These are phyloP conservation scores for Ogataea corticis DNA, from an alignment of 805 yeast species.

Conservation along the genomic window DNA sequence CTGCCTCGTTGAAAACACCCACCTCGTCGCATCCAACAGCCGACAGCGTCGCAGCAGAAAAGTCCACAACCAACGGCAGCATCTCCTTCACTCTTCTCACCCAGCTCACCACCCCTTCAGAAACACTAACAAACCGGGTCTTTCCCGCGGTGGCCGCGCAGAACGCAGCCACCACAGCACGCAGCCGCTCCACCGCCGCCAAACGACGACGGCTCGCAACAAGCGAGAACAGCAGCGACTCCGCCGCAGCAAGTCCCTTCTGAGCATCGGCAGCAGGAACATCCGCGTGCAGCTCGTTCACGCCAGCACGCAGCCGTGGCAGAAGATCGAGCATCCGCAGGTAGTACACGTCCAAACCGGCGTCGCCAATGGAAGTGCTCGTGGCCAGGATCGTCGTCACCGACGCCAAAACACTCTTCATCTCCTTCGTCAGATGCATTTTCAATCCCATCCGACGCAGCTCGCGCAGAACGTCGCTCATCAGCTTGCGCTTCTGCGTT, in stretches of 20 bases:
- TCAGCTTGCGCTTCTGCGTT: conserved; percentile 74
- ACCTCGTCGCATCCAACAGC: no score
- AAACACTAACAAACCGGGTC: no score
- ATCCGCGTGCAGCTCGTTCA: conserved; percentile 63
- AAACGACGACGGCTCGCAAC: conserved; percentile 54
- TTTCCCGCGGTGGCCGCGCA: no score
- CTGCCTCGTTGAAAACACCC: no score
- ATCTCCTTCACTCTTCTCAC: conserved; percentile 1
- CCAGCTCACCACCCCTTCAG: no score
- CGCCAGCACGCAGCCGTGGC: conserved; percentile 73
- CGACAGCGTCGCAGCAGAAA: not conserved
- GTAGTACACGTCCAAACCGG: conserved; percentile 53
- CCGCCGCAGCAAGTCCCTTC: conserved; percentile 74
- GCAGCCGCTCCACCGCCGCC: conserved; percentile 5
- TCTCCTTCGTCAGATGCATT: conserved; percentile 62
- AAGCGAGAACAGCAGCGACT: conserved; percentile 63
- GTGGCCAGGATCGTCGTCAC: conserved; percentile 63
- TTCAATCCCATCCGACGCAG: conserved; percentile 76
- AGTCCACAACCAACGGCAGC: not conserved
- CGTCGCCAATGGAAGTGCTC: conserved; percentile 44
- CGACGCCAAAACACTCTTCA: conserved; percentile 60
- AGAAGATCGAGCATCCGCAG: conserved; percentile 74
- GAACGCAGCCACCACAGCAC: no score
- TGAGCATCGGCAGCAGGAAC: conserved; percentile 73
- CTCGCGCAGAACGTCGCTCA: conserved; percentile 77